Evolutionary conservation across 2,329 filamentous ascomycete species (phyloP), one percentile per base, ranked within the genome.

Genomic region (Botrytis fabae): DNA sequence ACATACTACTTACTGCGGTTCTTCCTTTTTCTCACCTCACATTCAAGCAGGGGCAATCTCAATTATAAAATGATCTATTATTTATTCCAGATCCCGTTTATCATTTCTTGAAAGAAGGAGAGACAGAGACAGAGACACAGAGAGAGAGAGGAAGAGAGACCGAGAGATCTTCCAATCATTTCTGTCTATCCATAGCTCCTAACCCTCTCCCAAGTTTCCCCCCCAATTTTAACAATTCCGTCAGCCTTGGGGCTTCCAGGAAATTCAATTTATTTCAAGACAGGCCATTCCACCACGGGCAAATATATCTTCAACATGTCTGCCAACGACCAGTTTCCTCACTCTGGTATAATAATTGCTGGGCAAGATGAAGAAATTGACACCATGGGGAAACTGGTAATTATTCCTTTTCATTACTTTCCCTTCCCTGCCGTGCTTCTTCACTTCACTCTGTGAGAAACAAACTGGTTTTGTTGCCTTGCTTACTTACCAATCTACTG

Each of bases 361-460:
- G 83, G 86, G 69, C 85, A 86, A 81, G 85, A 76, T 46, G 73
- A 78, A 38, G 73, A 70, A 48, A 59, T 73, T 35, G 84, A 83
- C 75, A 84, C 81, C 77, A 85, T 90, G 84, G 87, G 88, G 76
- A 87, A 86, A 80, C 83, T 90, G 84, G 89, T 91, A 85, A 85
- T 86, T 75, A 65, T 54, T 65, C 72, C 72, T 72, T 73, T 42
- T 59, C 63, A 61, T 64, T 9, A 32, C 54, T 20, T 54, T 73
- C 63, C 72, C 73, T 66, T 77, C 20, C n/a, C 72, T 69, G 10
- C 14, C 42, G 32, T 57, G 12, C 14, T 28, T 73, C 51, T 18
- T 28, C 14, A 28, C 51, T 14, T 54, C 51, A 16, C n/a, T n/a
- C 18, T 28, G n/a, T 18, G 18, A 28, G 6, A 54, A 28, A 25